phyloP scores from a whole-genome alignment of 805 yeast species.

The Starmerella bombicola region DNA sequence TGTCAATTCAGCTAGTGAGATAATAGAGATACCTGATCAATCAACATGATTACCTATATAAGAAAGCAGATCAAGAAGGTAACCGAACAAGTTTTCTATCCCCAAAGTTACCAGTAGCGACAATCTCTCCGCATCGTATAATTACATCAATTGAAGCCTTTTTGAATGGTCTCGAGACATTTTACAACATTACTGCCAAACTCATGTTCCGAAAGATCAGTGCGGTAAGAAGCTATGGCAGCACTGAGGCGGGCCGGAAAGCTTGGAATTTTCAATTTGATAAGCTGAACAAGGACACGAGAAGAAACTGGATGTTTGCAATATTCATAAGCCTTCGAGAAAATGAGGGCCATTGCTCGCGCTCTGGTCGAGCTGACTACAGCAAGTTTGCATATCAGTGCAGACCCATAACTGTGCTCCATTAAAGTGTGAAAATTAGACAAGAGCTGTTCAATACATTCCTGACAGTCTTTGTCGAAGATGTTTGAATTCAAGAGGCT shows the following conservation, averaged over 20 bases:
- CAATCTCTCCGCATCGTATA: too few species aligned
- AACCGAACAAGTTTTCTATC: too few species aligned
- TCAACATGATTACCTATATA: too few species aligned
- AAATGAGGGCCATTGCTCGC: slow-evolving; percentile 12
- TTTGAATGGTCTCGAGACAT: slow-evolving; percentile 1
- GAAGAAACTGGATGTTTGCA: slow-evolving; percentile 15
- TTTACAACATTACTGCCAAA: slow-evolving; percentile 7
- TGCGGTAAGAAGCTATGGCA: slow-evolving; percentile 10
- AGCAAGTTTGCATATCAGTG: slow-evolving; percentile 13
- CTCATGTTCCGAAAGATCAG: slow-evolving; percentile 1
- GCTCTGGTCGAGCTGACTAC: slow-evolving; percentile 14
- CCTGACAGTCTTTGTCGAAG: slow-evolving; percentile 10
- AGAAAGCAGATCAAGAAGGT: too few species aligned
- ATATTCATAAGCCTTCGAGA: slow-evolving; percentile 14
- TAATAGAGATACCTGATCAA: too few species aligned
- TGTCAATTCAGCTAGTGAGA: too few species aligned
- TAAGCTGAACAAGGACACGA: slow-evolving; percentile 5
- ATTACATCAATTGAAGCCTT: background rate
- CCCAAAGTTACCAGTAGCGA: too few species aligned
- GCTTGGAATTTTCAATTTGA: slow-evolving; percentile 20
- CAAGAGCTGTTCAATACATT: slow-evolving; percentile 14
- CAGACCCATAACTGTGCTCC: slow-evolving; percentile 1
- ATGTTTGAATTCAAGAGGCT: slow-evolving; percentile 10
- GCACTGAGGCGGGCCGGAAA: slow-evolving; percentile 16
- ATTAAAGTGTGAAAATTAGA: slow-evolving; percentile 7